Conservation (phyloP, 129 eudicot genomes). For the Artemisia annua region DNA sequence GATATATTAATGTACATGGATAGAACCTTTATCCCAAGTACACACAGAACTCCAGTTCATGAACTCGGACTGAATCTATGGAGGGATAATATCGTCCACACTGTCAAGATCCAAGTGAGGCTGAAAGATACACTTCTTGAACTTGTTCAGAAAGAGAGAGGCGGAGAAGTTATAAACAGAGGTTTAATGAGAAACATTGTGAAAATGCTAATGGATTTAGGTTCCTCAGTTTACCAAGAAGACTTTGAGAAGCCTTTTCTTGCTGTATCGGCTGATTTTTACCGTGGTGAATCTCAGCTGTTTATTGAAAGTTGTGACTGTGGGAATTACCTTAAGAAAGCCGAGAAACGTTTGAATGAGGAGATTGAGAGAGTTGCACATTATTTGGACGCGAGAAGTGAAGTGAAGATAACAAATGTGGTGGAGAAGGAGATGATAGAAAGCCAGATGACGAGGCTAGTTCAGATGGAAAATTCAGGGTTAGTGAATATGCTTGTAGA, state of each 20-base stretch:
- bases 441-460: conserved; percentile 58
- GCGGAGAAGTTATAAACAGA: conserved; percentile 58
- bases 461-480: conserved; percentile 71
- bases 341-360: conserved; percentile 62
- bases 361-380: conserved; percentile 64
- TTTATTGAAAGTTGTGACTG: conserved; percentile 66
- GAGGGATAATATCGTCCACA: conserved; percentile 57
- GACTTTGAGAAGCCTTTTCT: conserved; percentile 68
- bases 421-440: conserved; percentile 69
- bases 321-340: conserved; percentile 60
- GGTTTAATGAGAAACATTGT: conserved; percentile 68
- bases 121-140: conserved; percentile 58
- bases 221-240: conserved; percentile 57
- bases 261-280: conserved; percentile 51
- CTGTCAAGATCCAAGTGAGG: conserved; percentile 48
- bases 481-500: conserved; percentile 61
- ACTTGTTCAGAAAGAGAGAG: conserved; percentile 50
- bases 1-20: conserved; percentile 83
- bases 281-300: conserved; percentile 61
- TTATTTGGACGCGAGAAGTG: conserved; percentile 51
- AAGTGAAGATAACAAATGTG: conserved; percentile 54
- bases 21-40: conserved; percentile 60
- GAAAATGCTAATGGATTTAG: conserved; percentile 66
- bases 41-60: conserved; percentile 69
- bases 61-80: conserved; percentile 67